Base-by-base conservation (phyloP, 345 rosid species). In the Hirschfeldia incana region DNA sequence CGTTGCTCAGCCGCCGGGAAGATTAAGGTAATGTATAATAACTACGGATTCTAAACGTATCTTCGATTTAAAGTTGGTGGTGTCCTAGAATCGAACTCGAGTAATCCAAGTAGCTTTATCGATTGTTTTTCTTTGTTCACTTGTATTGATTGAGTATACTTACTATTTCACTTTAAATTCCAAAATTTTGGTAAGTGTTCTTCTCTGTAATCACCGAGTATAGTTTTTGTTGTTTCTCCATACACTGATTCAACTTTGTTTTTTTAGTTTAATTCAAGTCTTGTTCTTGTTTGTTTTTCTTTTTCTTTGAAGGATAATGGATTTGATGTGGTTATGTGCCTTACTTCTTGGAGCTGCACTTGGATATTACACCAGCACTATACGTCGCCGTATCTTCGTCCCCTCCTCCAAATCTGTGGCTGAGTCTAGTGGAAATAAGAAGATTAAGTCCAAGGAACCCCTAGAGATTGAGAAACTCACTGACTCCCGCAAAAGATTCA, bases 401-500 rank as follows among this genome's bases (percentile, higher is more conserved):
- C 70, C 83, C 10, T 69, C 82, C 12, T 49, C 86, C 29, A 84
- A 78, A 79, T 10, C 77, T 55, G 72, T 72, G 67, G 70, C 78
- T 8, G 66, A 66, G 28, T 73, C 80, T 44, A 28, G 33, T 6
- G 84, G 61, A 4, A 80, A 64, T 32, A 86, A 77, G 84, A 88
- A 87, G 78, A 76, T 30, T 6, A 91, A 75, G 74, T 59, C 80
- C 15, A 95, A 90, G 78, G 93, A 83, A 53, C 88, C 92, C 34
- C 80, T 88, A 30, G 97, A 93, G 83, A 88, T 91, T 65, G 99
- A 93, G 80, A 87, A 93, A 80, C 85, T 95, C 70, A 94, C 97
- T 37, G 94, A 85, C 65, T 83, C 89, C 74, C 84, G 88, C 51
- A 89, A 89, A 27, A 93, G 89, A 16, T 95, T 95, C 85, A 95